A percentile compares a stretch with the other conserved stretches of the same genome.
Evolutionary conservation across 345 rosid genomes (phyloP).

Genomic region (Hirschfeldia incana): DNA sequence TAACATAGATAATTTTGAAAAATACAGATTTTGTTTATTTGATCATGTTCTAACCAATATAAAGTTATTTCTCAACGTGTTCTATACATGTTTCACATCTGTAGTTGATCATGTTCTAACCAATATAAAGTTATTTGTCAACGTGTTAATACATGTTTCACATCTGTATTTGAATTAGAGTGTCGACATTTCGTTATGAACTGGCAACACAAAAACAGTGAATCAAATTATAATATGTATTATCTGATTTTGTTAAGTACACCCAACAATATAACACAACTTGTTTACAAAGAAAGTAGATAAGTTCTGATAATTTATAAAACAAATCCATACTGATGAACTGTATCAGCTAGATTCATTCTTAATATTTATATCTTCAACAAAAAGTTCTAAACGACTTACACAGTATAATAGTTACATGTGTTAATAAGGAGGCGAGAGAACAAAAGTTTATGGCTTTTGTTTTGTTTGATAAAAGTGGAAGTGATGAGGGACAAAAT

Average conservation of each 20-base stretch:
- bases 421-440: neutral
- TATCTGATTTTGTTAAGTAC: neutral
- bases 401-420: neutral
- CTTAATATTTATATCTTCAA: neutral
- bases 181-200: neutral
- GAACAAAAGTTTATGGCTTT: constrained; percentile 16
- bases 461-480: constrained; percentile 25
- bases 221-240: neutral
- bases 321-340: neutral
- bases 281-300: neutral
- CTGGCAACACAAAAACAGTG: neutral
- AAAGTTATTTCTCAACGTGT: neutral
- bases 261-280: neutral
- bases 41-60: too few relatives aligned
- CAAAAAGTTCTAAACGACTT: neutral
- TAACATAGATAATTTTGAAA: neutral
- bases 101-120: neutral
- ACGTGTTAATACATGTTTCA: neutral
- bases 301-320: neutral
- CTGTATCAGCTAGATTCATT: neutral
- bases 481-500: constrained; percentile 31
- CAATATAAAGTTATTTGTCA: neutral
- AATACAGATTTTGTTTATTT: neutral
- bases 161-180: neutral
- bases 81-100: neutral